Conservation (phyloP, 306 rosid genomes). For the Castanea mollissima region DNA sequence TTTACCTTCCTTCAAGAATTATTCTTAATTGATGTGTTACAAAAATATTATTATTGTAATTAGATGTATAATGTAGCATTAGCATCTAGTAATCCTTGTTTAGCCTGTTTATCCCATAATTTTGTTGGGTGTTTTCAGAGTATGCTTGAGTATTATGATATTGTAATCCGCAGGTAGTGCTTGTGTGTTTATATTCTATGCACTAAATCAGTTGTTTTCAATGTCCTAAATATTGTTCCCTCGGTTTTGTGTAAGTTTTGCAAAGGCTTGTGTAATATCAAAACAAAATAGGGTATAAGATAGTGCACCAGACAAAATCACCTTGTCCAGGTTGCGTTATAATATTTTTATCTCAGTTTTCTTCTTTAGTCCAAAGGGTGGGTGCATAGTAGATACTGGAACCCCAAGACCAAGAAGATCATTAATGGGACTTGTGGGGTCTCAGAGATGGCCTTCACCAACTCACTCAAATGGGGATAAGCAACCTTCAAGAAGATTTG, state of each 20-base stretch:
- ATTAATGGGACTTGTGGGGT: no score
- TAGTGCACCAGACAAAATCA: no score
- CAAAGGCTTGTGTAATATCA: neutral
- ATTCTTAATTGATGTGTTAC: slow-evolving; percentile 39
- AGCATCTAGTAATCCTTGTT: slow-evolving; percentile 43
- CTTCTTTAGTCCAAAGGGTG: no score
- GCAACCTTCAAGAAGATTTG: no score
- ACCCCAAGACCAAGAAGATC: no score
- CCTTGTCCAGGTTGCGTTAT: no score
- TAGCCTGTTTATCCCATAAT: slow-evolving; percentile 47
- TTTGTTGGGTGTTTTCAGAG: slow-evolving; percentile 43
- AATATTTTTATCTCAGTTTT: no score
- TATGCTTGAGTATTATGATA: slow-evolving; percentile 40
- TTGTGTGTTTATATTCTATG: slow-evolving; percentile 40
- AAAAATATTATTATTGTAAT: slow-evolving; percentile 27
- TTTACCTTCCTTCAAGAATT: slow-evolving; percentile 60
- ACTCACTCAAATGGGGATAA: no score
- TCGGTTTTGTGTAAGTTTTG: slow-evolving; percentile 18
- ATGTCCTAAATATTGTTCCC: slow-evolving; percentile 13
- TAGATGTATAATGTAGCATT: slow-evolving; percentile 47
- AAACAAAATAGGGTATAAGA: slow-evolving; percentile 6
- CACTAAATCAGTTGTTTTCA: slow-evolving; percentile 23
- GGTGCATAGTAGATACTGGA: no score
- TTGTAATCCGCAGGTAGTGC: slow-evolving; percentile 39
- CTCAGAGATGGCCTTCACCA: no score